phyloP scores from a whole-genome alignment of 345 rosid species.

The Nephelium lappaceum region DNA sequence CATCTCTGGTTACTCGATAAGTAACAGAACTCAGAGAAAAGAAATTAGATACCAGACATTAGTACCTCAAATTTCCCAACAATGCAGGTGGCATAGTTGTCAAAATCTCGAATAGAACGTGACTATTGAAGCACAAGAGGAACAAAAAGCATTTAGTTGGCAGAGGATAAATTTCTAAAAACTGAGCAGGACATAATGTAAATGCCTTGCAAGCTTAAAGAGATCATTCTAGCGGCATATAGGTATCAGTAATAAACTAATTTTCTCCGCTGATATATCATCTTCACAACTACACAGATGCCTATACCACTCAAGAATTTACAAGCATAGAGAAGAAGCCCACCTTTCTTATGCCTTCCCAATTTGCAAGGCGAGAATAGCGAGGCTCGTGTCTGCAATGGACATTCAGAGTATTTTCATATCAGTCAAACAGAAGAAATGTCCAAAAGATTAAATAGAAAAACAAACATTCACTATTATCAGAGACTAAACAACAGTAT shows the following conservation, averaged over 20 bases:
- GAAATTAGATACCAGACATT: constrained; percentile 1
- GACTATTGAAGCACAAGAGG: constrained; percentile 49
- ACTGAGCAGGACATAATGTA: neutral
- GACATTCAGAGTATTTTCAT: constrained; percentile 22
- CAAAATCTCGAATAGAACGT: constrained; percentile 82
- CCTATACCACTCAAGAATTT: constrained; percentile 1
- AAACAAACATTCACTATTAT: neutral
- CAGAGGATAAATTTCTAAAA: neutral
- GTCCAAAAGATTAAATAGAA: neutral
- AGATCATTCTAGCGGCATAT: neutral
- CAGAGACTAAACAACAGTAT: constrained; percentile 2
- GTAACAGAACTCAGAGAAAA: constrained; percentile 15
- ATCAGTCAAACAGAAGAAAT: neutral
- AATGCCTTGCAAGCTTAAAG: no score
- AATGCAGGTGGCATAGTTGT: constrained; percentile 77
- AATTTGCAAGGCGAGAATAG: constrained; percentile 83
- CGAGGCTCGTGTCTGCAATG: constrained; percentile 83
- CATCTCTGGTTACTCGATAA: constrained; percentile 16
- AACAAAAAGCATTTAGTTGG: constrained; percentile 21
- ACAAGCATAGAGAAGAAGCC: constrained; percentile 24
- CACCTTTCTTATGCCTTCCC: constrained; percentile 95
- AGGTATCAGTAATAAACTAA: neutral
- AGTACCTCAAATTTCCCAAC: constrained; percentile 88
- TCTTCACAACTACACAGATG: neutral
- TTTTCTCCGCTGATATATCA: neutral